phyloP scores from a whole-genome alignment of 2,329 filamentous ascomycete genomes.

The Ophiosphaerella korrae region DNA sequence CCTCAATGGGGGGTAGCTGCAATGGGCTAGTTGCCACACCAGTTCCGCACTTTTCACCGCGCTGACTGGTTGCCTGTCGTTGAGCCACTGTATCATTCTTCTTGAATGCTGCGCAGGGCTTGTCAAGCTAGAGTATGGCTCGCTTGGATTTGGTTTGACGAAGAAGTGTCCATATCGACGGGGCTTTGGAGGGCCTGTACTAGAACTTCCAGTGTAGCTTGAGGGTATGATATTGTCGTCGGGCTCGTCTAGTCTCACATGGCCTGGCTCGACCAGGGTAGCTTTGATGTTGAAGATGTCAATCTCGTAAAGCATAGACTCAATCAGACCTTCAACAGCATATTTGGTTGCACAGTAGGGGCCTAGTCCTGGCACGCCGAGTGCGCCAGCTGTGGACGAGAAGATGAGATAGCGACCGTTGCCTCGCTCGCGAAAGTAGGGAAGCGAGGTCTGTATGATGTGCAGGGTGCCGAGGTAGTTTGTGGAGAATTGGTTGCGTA shows the following conservation, averaged over 20 bases:
- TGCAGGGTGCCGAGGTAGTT: constrained; percentile 96
- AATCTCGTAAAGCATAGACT: constrained; percentile 95
- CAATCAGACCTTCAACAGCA: constrained; percentile 91
- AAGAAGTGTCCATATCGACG: constrained; percentile 91
- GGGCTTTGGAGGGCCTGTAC: constrained; percentile 51
- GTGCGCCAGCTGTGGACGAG: constrained; percentile 85
- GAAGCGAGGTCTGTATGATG: constrained; percentile 86
- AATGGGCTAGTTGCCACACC: constrained; percentile 92
- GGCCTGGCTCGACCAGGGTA: constrained; percentile 87
- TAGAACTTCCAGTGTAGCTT: constrained; percentile 32
- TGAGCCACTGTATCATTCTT: constrained; percentile 92
- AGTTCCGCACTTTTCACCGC: constrained; percentile 91
- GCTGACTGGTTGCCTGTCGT: constrained; percentile 88
- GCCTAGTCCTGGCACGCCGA: constrained; percentile 91
- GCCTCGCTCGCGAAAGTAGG: constrained; percentile 79
- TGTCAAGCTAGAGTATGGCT: constrained; percentile 76
- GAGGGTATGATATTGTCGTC: constrained; percentile 51
- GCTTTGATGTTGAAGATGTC: constrained; percentile 91
- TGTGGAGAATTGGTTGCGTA: constrained; percentile 95
- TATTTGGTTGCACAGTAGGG: constrained; percentile 98
- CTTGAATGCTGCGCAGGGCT: constrained; percentile 87
- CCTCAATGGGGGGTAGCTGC: constrained; percentile 86
- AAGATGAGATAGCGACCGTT: constrained; percentile 89
- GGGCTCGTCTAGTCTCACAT: constrained; percentile 84
- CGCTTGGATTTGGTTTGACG: constrained; percentile 77